phyloP scores from a whole-genome alignment of 148 eudicot species.

The Mesembryanthemum crystallinum region DNA sequence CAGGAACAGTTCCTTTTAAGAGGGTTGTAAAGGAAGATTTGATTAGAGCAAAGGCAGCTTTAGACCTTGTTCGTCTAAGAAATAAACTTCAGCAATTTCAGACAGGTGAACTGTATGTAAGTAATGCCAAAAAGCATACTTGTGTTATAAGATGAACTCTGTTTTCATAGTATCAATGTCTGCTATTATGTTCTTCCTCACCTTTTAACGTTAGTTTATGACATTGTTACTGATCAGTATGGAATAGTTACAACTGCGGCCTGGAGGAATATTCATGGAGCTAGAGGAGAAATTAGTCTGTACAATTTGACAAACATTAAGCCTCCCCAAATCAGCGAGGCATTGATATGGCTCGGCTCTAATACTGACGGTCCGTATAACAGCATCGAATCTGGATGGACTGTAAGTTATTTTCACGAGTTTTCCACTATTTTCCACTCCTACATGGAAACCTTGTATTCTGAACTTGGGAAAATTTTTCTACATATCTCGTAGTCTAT shows the following conservation, averaged over 20 bases:
- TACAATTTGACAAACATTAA: slow-evolving; percentile 6
- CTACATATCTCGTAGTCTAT: too few species aligned
- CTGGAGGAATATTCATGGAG: slow-evolving; percentile 2
- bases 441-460: background rate
- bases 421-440: background rate
- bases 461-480: too few species aligned
- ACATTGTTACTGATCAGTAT: background rate
- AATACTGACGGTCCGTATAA: background rate
- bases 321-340: slow-evolving; percentile 1
- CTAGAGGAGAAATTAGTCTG: slow-evolving; percentile 13
- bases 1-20: slow-evolving; percentile 18
- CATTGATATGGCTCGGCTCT: slow-evolving; percentile 18
- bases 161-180: too few species aligned
- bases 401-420: slow-evolving; percentile 12
- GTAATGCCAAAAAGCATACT: too few species aligned
- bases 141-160: too few species aligned
- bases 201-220: background rate
- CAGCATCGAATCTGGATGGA: slow-evolving; percentile 31
- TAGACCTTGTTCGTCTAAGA: background rate
- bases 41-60: background rate
- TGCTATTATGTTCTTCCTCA: too few species aligned
- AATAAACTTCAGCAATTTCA: background rate
- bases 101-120: slow-evolving; percentile 1
- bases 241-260: slow-evolving; percentile 17
- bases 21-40: slow-evolving; percentile 22